Evolutionary conservation across 2,329 filamentous ascomycete genomes (phyloP), one percentile per base, ranked within the genome.

Genomic region (Paecilomyces sp.): DNA sequence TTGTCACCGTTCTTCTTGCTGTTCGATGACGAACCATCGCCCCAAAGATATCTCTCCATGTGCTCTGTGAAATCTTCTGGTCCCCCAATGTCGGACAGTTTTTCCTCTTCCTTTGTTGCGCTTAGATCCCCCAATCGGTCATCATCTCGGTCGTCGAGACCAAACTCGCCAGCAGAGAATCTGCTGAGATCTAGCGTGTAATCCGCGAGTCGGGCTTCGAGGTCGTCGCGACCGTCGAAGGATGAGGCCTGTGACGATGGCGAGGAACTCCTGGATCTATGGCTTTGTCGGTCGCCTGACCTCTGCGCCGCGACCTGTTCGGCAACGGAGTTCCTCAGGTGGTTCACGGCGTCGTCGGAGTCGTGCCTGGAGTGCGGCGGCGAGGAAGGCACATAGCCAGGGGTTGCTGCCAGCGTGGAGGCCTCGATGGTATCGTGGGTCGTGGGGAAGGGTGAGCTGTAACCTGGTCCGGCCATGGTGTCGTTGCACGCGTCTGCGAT

Each of bases 11-110:
- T 57, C 18, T 56, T 34, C 28, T 65, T 64, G 24, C 58, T 57
- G 28, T 58, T 54, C 22, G 47, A 57, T 28, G 31, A 60, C 22
- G 66, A 66, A 56, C 62, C 65, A 54, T 70, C 70, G 2, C 68
- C 71, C 62, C 72, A 67, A 25, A 78, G 62, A 59, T 77, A 75
- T 47, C 72, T 70, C 59, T 77, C 74, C 64, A 78, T 66, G 50
- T 78, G 77, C 33, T 71, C 66, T 0, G 76, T 78, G 54, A 78
- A 77, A 61, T 78, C 76, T 18, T 76, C 72, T 3, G 76, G 76
- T 0, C 76, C 76, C 7, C 72, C 75, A 25, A 74, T 69, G 22
- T 76, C 76, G 0, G 73, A 76, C 36, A 74, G 60, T 30, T 69
- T 64, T 13, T 75, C 74, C 24, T 66, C 63, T 13, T 65, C 64